Conservation (phyloP, 2,329 filamentous ascomycete species). For the Pezicula neosporulosa region DNA sequence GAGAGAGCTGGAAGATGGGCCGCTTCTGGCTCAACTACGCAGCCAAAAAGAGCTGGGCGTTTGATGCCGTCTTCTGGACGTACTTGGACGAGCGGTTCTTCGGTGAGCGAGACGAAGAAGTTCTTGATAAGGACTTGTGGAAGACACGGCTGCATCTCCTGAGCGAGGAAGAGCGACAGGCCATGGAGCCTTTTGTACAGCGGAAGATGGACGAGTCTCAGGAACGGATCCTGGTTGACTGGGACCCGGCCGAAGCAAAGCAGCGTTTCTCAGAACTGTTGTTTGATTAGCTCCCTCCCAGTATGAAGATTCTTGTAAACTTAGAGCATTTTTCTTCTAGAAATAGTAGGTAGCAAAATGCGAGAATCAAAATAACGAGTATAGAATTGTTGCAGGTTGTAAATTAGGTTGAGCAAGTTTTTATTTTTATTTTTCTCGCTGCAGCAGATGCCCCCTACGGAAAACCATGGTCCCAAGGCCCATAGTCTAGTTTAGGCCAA, state of each 20-base stretch:
- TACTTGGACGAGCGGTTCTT: conserved; percentile 22
- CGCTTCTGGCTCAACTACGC: conserved; percentile 30
- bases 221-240: conserved; percentile 22
- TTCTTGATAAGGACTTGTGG: conserved; percentile 15
- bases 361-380: no score
- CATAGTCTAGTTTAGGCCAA: no score
- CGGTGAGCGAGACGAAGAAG: conserved; percentile 9
- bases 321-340: no score
- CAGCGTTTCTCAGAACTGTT: conserved; percentile 12
- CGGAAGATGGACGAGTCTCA: conserved; percentile 26
- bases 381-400: no score
- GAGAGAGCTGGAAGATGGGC: conserved; percentile 30
- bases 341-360: no score
- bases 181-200: conserved; percentile 27
- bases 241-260: conserved; percentile 19
- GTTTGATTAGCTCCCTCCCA: neutral
- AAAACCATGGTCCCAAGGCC: no score
- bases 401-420: no score
- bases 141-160: conserved; percentile 25
- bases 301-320: neutral
- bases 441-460: no score
- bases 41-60: conserved; percentile 22
- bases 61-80: conserved; percentile 22
- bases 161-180: conserved; percentile 16
- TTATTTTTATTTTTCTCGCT: no score